Evolutionary conservation across 129 eudicot genomes (phyloP).

Genomic region (Oenanthe sinensis): DNA sequence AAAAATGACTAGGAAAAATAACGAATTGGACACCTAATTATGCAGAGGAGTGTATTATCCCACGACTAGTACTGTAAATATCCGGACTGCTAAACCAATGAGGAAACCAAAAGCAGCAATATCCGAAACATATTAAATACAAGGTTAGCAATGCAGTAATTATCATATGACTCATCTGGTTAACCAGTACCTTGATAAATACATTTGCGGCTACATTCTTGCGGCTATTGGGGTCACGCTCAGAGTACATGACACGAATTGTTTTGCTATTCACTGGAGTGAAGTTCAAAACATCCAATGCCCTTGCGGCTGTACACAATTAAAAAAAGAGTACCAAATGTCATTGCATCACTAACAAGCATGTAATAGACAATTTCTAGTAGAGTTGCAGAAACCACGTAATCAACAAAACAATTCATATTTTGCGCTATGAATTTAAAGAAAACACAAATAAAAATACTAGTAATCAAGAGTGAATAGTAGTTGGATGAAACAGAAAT

Average conservation of each 20-base stretch:
- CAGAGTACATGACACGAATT: slow-evolving; percentile 60
- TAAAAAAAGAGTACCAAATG: not conserved
- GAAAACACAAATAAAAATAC: too few species aligned
- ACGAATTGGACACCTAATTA: not conserved
- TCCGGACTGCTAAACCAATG: not conserved
- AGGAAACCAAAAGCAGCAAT: not conserved
- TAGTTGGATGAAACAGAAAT: too few species aligned
- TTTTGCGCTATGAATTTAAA: too few species aligned
- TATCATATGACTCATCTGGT: not conserved
- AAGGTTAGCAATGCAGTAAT: not conserved
- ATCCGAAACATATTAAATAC: not conserved
- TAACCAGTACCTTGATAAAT: slow-evolving; percentile 54
- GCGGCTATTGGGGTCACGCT: slow-evolving; percentile 65
- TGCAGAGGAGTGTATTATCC: not conserved
- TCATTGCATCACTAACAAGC: not conserved
- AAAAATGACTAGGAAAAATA: not conserved
- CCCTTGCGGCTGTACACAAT: slow-evolving; percentile 55
- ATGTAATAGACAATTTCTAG: not conserved
- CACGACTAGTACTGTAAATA: not conserved
- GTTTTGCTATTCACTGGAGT: slow-evolving; percentile 63
- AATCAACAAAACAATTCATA: too few species aligned
- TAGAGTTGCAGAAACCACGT: too few species aligned
- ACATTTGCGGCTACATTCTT: slow-evolving; percentile 75
- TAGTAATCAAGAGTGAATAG: too few species aligned
- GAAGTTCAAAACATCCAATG: slow-evolving; percentile 62